Evolutionary conservation across 208 protist species (phyloP).

Genomic region (Balamuthia mandrillaris): DNA sequence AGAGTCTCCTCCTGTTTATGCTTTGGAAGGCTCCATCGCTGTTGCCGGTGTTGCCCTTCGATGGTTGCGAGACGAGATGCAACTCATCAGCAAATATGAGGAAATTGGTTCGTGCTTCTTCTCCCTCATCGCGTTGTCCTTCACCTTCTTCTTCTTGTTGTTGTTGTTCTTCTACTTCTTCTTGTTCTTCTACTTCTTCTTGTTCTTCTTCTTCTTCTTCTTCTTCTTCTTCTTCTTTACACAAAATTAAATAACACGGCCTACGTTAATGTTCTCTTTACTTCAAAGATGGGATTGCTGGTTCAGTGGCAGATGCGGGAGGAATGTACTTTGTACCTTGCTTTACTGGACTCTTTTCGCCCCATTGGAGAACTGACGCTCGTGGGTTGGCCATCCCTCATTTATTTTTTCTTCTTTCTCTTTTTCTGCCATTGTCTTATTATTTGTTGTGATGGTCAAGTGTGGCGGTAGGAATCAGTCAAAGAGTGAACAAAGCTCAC

Average conservation of each 20-base stretch:
- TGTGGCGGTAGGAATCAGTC: slow-evolving; percentile 35
- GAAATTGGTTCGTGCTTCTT: slow-evolving; percentile 57
- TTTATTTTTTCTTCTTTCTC: background rate
- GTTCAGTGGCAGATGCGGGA: slow-evolving; percentile 43
- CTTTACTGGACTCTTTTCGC: slow-evolving; percentile 94
- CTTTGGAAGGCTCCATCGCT: slow-evolving; percentile 87
- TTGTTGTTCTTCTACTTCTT: background rate
- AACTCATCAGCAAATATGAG: slow-evolving; percentile 70
- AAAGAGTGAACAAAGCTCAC: slow-evolving; percentile 50
- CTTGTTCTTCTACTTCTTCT: background rate
- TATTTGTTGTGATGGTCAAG: slow-evolving; percentile 20
- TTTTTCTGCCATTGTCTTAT: background rate
- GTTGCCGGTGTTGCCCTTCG: slow-evolving; percentile 83
- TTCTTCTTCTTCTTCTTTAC: background rate
- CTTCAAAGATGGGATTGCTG: slow-evolving; percentile 35
- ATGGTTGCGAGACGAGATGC: slow-evolving; percentile 91
- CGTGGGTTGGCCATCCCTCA: slow-evolving; percentile 69
- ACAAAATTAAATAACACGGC: background rate
- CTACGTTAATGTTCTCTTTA: background rate
- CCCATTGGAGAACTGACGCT: slow-evolving; percentile 92
- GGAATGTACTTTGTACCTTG: slow-evolving; percentile 94
- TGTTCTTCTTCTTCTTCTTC: background rate
- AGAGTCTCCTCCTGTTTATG: slow-evolving; percentile 65
- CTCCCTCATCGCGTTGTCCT: background rate
- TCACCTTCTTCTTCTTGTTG: background rate